Evolutionary conservation across 345 rosid species (phyloP), one percentile per base, ranked within the genome.

Genomic region (Populus deltoides): DNA sequence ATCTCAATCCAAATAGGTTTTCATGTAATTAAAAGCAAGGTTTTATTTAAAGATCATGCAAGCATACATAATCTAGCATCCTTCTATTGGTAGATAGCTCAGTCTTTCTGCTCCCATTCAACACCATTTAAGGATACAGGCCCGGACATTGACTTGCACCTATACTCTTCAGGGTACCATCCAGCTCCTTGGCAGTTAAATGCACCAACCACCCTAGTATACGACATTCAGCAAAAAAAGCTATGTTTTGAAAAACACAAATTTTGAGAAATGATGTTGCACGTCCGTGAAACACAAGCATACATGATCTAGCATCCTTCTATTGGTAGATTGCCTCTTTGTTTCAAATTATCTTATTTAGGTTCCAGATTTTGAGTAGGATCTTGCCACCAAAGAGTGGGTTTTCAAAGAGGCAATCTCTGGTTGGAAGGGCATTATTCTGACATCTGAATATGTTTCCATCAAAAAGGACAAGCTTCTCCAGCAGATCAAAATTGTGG

Each of bases 181-280:
- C 78, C 77, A 8, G 80, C 84, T 51, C 84, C 86, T 78, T 78
- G 86, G 73, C 88, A 80, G 53, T 80, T 78, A 70, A 75, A 85
- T 8, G 69, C 71, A 1, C 84, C 84, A 1, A 85, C 9, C n/a
- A 85, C 82, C 22, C 84, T 79, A 12, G 68, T 63, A 35, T 33
- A 59, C 66, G 70, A 57, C 70, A 79, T 47, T 20, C 57, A 73
- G 9, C 61, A 53, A 8, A 36, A 22, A 35, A 22, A 31, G 49
- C 55, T 68, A 71, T 62, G 66, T 71, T 71, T 73, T 45, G 47
- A 74, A 31, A 17, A 76, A 70, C 61, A 75, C 68, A 35, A 67
- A 68, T 2, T 4, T 11, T 45, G 67, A 6, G 11, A 27, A 29
- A 12, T 1, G 2, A 22, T 8, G 31, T 12, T 20, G 20, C 10